phyloP scores from a whole-genome alignment of 768 basidiomycete species.

The Naganishia onofrii region DNA sequence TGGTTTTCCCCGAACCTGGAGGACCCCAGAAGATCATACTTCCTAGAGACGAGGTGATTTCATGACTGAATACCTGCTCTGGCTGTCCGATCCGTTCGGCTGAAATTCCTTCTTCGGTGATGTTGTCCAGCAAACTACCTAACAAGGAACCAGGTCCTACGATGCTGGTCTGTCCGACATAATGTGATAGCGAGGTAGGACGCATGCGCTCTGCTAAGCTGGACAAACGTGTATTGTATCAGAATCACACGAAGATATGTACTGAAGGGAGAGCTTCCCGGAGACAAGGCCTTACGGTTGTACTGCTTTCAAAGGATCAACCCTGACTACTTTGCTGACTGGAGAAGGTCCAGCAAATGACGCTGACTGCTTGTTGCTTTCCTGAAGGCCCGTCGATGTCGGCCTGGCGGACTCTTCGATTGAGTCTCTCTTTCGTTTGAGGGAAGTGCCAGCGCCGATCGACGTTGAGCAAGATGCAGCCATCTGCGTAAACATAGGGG shows the following conservation, averaged over 20 bases:
- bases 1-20: slow-evolving; percentile 55
- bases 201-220: slow-evolving; percentile 69
- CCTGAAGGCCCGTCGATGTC: background rate
- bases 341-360: background rate
- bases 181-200: slow-evolving; percentile 64
- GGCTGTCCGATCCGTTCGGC: slow-evolving; percentile 19
- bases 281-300: slow-evolving; percentile 44
- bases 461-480: background rate
- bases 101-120: background rate
- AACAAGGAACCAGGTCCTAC: slow-evolving; percentile 62
- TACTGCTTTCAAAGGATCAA: slow-evolving; percentile 45
- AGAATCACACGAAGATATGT: background rate
- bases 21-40: slow-evolving; percentile 55
- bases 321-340: slow-evolving; percentile 35
- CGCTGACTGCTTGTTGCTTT: background rate
- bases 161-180: slow-evolving; percentile 70
- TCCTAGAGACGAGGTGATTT: slow-evolving; percentile 52
- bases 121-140: slow-evolving; percentile 56
- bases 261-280: background rate
- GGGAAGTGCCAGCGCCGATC: background rate
- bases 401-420: background rate
- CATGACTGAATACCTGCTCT: slow-evolving; percentile 47
- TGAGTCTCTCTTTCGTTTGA: background rate
- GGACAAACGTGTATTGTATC: background rate
- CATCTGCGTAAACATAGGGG: slow-evolving; percentile 22